Percentiles rank a stretch among this genome's conserved stretches.
These are phyloP conservation scores for Penicillium malachiteum DNA, from an alignment of 495 filamentous ascomycete genomes.

Conservation along the genomic window DNA sequence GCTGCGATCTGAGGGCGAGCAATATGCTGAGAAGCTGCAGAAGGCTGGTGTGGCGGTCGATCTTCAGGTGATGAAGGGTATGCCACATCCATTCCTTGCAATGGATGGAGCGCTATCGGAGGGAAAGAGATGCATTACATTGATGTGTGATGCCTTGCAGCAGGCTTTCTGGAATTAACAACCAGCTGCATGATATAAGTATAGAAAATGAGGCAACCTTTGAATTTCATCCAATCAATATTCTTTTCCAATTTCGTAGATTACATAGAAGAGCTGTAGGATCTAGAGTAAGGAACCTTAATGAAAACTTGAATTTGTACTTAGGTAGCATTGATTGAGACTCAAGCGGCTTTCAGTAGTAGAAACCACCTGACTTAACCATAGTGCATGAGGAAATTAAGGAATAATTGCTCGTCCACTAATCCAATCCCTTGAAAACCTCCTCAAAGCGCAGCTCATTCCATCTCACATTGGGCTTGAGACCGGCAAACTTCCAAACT, in stretches of 20 bases:
- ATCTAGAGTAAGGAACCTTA: no score
- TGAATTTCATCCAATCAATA: neutral
- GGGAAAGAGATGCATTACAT: slow-evolving; percentile 52
- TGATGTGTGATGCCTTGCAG: slow-evolving; percentile 53
- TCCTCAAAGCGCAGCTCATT: slow-evolving; percentile 66
- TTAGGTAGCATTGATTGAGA: no score
- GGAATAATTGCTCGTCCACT: neutral
- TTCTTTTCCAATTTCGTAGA: no score
- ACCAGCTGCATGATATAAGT: no score
- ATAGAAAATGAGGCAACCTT: no score
- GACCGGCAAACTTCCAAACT: slow-evolving; percentile 79
- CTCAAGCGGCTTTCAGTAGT: no score
- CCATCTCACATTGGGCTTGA: slow-evolving; percentile 70
- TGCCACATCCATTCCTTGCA: slow-evolving; percentile 62
- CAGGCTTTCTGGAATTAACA: slow-evolving; percentile 38
- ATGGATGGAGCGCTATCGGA: slow-evolving; percentile 57
- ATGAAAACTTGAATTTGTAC: no score
- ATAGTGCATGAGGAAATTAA: neutral
- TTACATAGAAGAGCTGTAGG: no score
- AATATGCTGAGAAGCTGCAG: slow-evolving; percentile 46
- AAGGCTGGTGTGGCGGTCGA: slow-evolving; percentile 54
- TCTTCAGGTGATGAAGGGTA: slow-evolving; percentile 56
- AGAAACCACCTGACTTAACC: no score
- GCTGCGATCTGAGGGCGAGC: slow-evolving; percentile 51
- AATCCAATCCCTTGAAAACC: slow-evolving; percentile 36